Evolutionary conservation across 1,139 yeast genomes (phyloP), one percentile per base, ranked within the genome.

Genomic region (Kodamaea alishanica): DNA sequence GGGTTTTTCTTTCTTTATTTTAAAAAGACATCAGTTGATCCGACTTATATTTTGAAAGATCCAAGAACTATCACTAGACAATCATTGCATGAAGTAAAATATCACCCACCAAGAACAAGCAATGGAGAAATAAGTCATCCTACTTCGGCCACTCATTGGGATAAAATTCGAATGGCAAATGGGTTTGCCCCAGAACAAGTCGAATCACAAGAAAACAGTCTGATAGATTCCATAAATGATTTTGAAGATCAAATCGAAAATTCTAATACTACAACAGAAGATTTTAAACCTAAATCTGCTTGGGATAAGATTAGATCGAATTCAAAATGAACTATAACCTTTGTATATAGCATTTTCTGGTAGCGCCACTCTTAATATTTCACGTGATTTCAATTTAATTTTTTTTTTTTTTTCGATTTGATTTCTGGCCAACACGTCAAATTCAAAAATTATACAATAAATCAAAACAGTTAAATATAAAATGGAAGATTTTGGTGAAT

Each of bases 401-500:
- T 15, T 15, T 15, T 15, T 15, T 15, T 15, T 6, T 11, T n/a
- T 10, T 15, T 31, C 25, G 22, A 20, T 9, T 31, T 12, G 25
- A 31, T 12, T 10, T 15, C 28, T 11, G 23, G 24, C 34, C 29
- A 12, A 28, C 30, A 35, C 26, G 30, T 12, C 33, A 28, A 8
- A 5, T 26, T 11, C 6, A 8, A 8, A 11, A 32, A 24, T 15
- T 26, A 20, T 8, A 28, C 30, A 28, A 28, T 26, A 36, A 33
- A 32, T 26, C 36, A 33, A 35, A 32, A 30, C 34, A 32, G 24
- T 26, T 34, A 32, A 26, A 41, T 32, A 38, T 39, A 55, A 33
- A 31, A 67, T 67, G 73, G 70, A 67, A 45, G 55, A 60, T 33
- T 66, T 65, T 43, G 58, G 65, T 35, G 73, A 67, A 46, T 65